These are phyloP conservation scores for Microbotryum lychnidis-dioicae DNA, from an alignment of 1,284 basidiomycete species.

Conservation along the genomic window DNA sequence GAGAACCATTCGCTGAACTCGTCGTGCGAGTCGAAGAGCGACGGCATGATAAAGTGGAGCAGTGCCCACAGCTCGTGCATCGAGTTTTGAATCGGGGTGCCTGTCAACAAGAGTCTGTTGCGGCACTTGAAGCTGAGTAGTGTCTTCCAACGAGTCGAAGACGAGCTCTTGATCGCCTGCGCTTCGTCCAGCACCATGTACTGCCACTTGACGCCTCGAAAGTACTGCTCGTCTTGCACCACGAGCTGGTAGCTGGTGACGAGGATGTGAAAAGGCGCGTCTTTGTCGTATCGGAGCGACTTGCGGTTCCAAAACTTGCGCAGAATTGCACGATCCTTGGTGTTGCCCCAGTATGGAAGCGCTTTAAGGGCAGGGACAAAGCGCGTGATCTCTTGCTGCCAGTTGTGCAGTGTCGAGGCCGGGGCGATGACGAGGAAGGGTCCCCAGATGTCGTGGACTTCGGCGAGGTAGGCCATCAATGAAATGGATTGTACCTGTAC, in stretches of 20 bases:
- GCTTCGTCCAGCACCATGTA: slow-evolving; percentile 99
- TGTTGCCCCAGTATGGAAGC: slow-evolving; percentile 95
- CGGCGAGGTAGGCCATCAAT: slow-evolving; percentile 89
- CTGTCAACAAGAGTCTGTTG: slow-evolving; percentile 89
- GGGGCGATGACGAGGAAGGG: slow-evolving; percentile 99
- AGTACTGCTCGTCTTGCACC: slow-evolving; percentile 96
- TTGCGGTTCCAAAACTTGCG: slow-evolving; percentile 99
- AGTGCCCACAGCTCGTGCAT: slow-evolving; percentile 99
- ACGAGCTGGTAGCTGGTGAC: slow-evolving; percentile 97
- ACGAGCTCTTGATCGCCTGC: slow-evolving; percentile 98
- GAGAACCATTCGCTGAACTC: slow-evolving; percentile 99
- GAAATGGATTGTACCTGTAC: slow-evolving; percentile 74
- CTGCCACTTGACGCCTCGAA: slow-evolving; percentile 97
- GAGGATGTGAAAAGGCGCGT: slow-evolving; percentile 92
- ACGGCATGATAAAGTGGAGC: slow-evolving; percentile 99
- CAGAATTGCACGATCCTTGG: slow-evolving; percentile 88
- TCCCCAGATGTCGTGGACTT: slow-evolving; percentile 97
- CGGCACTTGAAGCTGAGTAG: slow-evolving; percentile 91
- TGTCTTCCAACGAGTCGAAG: slow-evolving; percentile 97
- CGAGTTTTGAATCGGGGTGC: slow-evolving; percentile 98
- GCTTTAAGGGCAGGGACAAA: slow-evolving; percentile 93
- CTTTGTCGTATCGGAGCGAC: slow-evolving; percentile 88
- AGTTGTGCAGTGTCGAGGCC: slow-evolving; percentile 95
- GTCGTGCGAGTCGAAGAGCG: slow-evolving; percentile 96
- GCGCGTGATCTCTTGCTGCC: slow-evolving; percentile 96